phyloP scores from a whole-genome alignment of 73 alveolate genomes.

The Blepharisma stoltei region DNA sequence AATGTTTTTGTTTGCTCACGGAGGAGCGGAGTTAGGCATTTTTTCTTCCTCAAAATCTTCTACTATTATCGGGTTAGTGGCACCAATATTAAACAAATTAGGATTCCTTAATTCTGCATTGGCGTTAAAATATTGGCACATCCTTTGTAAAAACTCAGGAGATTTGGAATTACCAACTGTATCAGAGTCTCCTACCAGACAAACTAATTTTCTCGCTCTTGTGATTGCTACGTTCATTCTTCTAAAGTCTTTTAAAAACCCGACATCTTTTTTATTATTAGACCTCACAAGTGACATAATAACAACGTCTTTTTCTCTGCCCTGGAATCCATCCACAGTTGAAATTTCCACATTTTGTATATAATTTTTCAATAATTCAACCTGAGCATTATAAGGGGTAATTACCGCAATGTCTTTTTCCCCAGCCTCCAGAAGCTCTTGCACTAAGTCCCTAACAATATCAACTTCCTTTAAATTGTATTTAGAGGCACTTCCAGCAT shows the following conservation, averaged over 20 bases:
- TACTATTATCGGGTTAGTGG: constrained; percentile 8
- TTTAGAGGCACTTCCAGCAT: constrained; percentile 87
- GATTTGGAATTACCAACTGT: constrained; percentile 53
- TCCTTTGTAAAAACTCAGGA: neutral
- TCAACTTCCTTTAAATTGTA: constrained; percentile 92
- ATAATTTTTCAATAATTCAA: constrained; percentile 63
- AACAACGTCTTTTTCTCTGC: constrained; percentile 98
- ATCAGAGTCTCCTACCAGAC: constrained; percentile 88
- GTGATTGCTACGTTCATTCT: constrained; percentile 98
- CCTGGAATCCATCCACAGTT: constrained; percentile 99
- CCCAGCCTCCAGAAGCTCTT: constrained; percentile 67
- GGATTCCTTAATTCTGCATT: neutral
- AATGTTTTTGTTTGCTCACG: no score
- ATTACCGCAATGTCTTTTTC: constrained; percentile 83
- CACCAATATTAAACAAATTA: neutral
- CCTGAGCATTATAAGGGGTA: constrained; percentile 98
- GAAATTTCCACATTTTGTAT: constrained; percentile 84
- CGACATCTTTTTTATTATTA: constrained; percentile 85
- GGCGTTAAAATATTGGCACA: constrained; percentile 7
- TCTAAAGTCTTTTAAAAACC: constrained; percentile 91
- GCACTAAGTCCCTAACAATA: constrained; percentile 72
- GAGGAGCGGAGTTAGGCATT: no score
- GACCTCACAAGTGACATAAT: constrained; percentile 94
- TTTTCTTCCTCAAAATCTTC: constrained; percentile 41
- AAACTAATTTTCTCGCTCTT: constrained; percentile 87